Evolutionary conservation across 805 yeast genomes (phyloP).

Genomic region (Yarrowia sp.): DNA sequence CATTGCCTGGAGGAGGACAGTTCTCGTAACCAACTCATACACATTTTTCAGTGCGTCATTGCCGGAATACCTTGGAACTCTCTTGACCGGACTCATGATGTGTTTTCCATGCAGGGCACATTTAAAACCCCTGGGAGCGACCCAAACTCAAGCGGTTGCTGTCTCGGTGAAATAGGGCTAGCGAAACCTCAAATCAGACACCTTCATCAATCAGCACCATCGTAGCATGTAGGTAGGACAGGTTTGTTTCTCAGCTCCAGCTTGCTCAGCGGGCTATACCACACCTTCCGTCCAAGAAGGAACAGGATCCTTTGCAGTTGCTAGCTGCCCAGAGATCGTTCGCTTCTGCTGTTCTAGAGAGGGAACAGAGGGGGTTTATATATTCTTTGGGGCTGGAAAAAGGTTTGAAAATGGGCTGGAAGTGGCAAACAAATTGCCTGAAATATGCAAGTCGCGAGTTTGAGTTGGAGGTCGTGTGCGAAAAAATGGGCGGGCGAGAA

Average conservation of each 20-base stretch:
- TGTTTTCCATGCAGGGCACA: conserved; percentile 32
- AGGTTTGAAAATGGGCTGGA: conserved; percentile 19
- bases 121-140: conserved; percentile 32
- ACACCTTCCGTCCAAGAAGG: conserved; percentile 25
- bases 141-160: conserved; percentile 30
- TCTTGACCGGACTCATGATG: conserved; percentile 26
- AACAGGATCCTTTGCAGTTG: conserved; percentile 5
- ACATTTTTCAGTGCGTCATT: conserved; percentile 6
- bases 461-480: conserved; percentile 11
- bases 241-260: conserved; percentile 31
- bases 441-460: not conserved
- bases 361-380: conserved; percentile 21
- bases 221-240: conserved; percentile 19
- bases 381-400: not conserved
- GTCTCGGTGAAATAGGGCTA: conserved; percentile 8
- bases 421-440: conserved; percentile 24
- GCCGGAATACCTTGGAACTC: not conserved
- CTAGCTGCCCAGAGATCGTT: conserved; percentile 14
- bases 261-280: conserved; percentile 16
- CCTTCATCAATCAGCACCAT: conserved; percentile 25
- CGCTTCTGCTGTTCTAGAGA: conserved; percentile 23
- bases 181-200: conserved; percentile 5
- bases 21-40: not conserved
- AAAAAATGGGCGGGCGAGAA: not conserved
- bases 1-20: not conserved